Percentiles rank a stretch among this genome's conserved stretches.
phyloP scores from a whole-genome alignment of 139 green algal genomes.

The Gonium pectorale region DNA sequence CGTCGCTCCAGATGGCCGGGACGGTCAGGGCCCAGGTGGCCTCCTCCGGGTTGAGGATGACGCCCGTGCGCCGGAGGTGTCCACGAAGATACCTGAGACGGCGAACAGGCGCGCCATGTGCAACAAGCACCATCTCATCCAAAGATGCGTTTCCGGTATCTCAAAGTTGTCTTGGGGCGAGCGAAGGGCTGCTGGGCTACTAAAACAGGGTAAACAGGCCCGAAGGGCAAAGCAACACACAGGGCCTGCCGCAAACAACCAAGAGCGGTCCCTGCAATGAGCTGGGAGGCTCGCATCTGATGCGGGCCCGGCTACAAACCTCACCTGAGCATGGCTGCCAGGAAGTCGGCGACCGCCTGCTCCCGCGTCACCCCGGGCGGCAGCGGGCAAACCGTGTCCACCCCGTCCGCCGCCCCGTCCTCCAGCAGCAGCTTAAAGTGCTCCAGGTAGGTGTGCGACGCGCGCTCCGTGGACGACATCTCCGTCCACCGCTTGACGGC shows the following conservation, averaged over 20 bases:
- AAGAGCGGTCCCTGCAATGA: no score
- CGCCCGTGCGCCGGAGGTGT: neutral
- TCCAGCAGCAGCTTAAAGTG: conserved; percentile 44
- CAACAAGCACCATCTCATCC: no score
- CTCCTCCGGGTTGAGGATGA: neutral
- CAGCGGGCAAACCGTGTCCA: conserved; percentile 36
- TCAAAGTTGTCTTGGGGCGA: no score
- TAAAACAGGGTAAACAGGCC: no score
- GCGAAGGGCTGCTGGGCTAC: no score
- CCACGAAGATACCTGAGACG: conserved; percentile 24
- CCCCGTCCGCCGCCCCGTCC: neutral
- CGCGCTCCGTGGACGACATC: neutral
- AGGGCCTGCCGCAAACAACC: no score
- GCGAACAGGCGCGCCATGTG: no score
- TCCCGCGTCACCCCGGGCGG: conserved; percentile 7
- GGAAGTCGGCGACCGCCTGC: conserved; percentile 39
- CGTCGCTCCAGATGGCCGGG: conserved; percentile 40
- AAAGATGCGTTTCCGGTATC: no score
- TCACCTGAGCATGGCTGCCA: conserved; percentile 7
- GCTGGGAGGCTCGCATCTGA: no score
- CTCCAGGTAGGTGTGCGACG: conserved; percentile 3
- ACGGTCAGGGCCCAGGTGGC: conserved; percentile 38
- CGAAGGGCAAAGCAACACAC: no score
- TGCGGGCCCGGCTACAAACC: no score
- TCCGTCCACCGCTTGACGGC: conserved; percentile 28